Evolutionary conservation across 257 asterid genomes (phyloP).

Genomic region (Capsicum rhomboideum): DNA sequence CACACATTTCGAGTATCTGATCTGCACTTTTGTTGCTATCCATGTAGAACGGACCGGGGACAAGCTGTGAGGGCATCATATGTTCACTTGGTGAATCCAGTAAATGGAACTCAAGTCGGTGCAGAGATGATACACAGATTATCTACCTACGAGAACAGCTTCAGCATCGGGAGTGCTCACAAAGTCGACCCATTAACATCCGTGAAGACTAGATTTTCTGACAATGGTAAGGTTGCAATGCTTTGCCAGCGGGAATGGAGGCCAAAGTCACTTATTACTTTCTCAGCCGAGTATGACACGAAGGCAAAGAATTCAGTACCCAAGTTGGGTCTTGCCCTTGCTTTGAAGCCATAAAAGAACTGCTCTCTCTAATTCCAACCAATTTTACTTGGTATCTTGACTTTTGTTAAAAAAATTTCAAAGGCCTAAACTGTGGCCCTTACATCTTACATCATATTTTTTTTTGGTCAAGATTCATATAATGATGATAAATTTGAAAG

Average conservation of each 20-base stretch:
- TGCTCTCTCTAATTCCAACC: slow-evolving; percentile 8
- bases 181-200: slow-evolving; percentile 46
- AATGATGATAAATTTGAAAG: slow-evolving; percentile 20
- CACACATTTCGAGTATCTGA: not conserved
- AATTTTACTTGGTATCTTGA: slow-evolving; percentile 12
- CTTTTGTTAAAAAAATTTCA: not conserved
- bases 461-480: slow-evolving; percentile 20
- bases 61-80: slow-evolving; percentile 75
- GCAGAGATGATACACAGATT: slow-evolving; percentile 77
- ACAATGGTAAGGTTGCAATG: slow-evolving; percentile 58
- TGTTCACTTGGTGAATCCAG: slow-evolving; percentile 42
- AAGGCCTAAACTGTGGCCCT: slow-evolving; percentile 14
- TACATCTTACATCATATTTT: slow-evolving; percentile 5
- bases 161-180: slow-evolving; percentile 64
- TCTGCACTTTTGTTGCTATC: slow-evolving; percentile 5
- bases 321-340: slow-evolving; percentile 59
- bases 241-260: slow-evolving; percentile 78
- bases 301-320: slow-evolving; percentile 42
- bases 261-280: slow-evolving; percentile 60
- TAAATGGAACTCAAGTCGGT: slow-evolving; percentile 64
- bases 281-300: slow-evolving; percentile 76
- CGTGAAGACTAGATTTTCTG: slow-evolving; percentile 64
- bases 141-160: slow-evolving; percentile 53
- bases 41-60: slow-evolving; percentile 64
- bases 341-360: slow-evolving; percentile 58